Percentiles rank a stretch among this genome's conserved stretches.
Evolutionary conservation across 805 yeast species (phyloP).

Genomic region (Ogataea chonburiensis): DNA sequence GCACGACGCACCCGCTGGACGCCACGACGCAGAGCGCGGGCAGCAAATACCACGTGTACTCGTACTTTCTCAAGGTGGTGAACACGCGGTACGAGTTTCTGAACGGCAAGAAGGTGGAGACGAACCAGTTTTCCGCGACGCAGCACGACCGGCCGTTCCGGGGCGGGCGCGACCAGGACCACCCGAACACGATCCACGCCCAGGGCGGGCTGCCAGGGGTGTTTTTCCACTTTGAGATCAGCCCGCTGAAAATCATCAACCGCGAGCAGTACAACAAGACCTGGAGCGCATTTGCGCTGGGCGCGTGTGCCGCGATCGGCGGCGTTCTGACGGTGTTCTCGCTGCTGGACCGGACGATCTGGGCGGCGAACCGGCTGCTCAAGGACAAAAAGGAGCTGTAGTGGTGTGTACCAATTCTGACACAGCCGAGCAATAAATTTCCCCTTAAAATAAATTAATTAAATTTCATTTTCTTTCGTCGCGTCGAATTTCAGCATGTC

Average conservation of each 20-base stretch:
- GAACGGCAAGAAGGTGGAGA: constrained; percentile 54
- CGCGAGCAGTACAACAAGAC: constrained; percentile 70
- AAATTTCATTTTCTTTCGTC: constrained; percentile 5
- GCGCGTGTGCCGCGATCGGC: constrained; percentile 85
- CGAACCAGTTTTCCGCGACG: constrained; percentile 89
- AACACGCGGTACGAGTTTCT: constrained; percentile 81
- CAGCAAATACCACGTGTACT: constrained; percentile 59
- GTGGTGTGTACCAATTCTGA: background rate
- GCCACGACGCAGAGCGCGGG: constrained; percentile 41
- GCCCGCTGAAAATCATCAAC: constrained; percentile 89
- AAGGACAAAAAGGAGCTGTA: constrained; percentile 59
- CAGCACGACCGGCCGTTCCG: constrained; percentile 78
- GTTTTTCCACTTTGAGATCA: constrained; percentile 83
- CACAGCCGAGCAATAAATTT: too few species aligned
- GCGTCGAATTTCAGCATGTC: constrained; percentile 10
- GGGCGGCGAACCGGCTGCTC: constrained; percentile 81
- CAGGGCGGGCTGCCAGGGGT: constrained; percentile 91
- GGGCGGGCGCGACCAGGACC: constrained; percentile 92
- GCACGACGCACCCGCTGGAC: constrained; percentile 68
- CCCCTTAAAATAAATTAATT: constrained; percentile 2
- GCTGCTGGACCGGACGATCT: constrained; percentile 79
- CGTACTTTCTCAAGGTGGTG: constrained; percentile 86
- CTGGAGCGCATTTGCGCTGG: constrained; percentile 79
- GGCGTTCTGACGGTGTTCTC: constrained; percentile 94
- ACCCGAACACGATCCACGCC: constrained; percentile 78